Percentiles rank a stretch among this genome's conserved stretches.
Conservation (phyloP, 768 basidiomycete species). For the Suillus weaverae region DNA sequence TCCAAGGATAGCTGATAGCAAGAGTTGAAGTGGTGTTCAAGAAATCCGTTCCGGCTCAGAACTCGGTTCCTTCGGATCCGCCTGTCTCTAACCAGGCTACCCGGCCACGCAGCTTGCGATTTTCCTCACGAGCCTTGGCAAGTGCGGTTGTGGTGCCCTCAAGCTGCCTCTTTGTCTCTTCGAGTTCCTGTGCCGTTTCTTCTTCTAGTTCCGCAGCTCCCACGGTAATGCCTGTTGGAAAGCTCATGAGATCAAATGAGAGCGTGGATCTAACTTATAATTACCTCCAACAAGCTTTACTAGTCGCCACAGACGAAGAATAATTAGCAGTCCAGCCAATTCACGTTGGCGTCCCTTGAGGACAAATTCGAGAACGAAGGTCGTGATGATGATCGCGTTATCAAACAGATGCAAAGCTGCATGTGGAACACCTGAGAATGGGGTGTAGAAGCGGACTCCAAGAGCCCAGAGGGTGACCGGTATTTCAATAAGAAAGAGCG, state of each 20-base stretch:
- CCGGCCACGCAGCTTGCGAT: conserved; percentile 47
- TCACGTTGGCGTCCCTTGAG: conserved; percentile 70
- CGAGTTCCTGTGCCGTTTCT: conserved; percentile 48
- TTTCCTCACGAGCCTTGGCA: conserved; percentile 50
- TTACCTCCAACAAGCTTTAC: conserved; percentile 70
- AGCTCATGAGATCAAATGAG: conserved; percentile 5
- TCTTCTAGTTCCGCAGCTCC: conserved; percentile 73
- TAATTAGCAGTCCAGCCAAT: conserved; percentile 66
- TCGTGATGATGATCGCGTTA: conserved; percentile 65
- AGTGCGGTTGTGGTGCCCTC: conserved; percentile 45
- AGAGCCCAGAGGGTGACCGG: conserved; percentile 68
- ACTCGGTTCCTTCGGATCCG: conserved; percentile 33
- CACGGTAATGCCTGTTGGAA: conserved; percentile 62
- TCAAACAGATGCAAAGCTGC: conserved; percentile 75
- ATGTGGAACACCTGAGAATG: conserved; percentile 53
- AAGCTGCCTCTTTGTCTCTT: conserved; percentile 49
- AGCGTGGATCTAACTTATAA: conserved; percentile 11
- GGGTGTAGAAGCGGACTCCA: conserved; percentile 62
- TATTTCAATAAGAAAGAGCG: conserved; percentile 77
- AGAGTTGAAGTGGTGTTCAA: neutral
- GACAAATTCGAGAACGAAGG: conserved; percentile 71
- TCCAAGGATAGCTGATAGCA: conserved; percentile 7
- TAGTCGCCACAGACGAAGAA: conserved; percentile 79
- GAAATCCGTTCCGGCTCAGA: conserved; percentile 19
- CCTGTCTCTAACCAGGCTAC: conserved; percentile 36